A percentile compares a stretch with the other conserved stretches of the same genome.
These are phyloP conservation scores for Dothistroma pini DNA, from an alignment of 2,329 filamentous ascomycete genomes.

Conservation along the genomic window DNA sequence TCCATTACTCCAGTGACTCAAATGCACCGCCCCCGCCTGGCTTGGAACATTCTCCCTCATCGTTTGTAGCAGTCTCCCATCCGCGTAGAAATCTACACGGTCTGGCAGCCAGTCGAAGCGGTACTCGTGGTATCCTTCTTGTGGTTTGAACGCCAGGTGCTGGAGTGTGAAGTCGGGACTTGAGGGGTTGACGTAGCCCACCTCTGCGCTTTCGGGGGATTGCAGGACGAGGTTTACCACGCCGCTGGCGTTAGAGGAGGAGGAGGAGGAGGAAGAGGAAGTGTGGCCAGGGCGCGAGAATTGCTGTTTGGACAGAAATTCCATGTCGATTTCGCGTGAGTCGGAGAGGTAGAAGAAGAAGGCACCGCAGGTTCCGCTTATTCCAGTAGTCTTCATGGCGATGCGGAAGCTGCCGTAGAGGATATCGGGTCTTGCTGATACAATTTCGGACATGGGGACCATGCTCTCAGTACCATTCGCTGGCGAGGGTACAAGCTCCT, in stretches of 20 bases:
- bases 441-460: conserved; percentile 62
- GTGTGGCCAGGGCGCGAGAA: neutral
- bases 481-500: conserved; percentile 26
- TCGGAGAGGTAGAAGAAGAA: conserved; percentile 84
- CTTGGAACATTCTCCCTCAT: conserved; percentile 48
- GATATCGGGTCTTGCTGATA: conserved; percentile 58
- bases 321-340: conserved; percentile 76
- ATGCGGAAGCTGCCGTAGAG: conserved; percentile 68
- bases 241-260: conserved; percentile 33
- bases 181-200: conserved; percentile 60
- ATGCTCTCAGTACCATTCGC: conserved; percentile 24
- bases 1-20: conserved; percentile 77
- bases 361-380: conserved; percentile 67
- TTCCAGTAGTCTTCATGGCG: conserved; percentile 60
- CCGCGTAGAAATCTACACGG: conserved; percentile 65
- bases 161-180: conserved; percentile 58
- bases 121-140: conserved; percentile 68
- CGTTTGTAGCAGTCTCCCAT: conserved; percentile 57
- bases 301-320: conserved; percentile 60
- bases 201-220: conserved; percentile 55
- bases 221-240: conserved; percentile 74
- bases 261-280: too few species aligned
- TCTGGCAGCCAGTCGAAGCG: conserved; percentile 69
- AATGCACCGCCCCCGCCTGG: conserved; percentile 60
- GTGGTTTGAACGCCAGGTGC: conserved; percentile 64